Evolutionary conservation across 2,329 filamentous ascomycete genomes (phyloP), one percentile per base, ranked within the genome.

Genomic region (Microdochium bolleyi): DNA sequence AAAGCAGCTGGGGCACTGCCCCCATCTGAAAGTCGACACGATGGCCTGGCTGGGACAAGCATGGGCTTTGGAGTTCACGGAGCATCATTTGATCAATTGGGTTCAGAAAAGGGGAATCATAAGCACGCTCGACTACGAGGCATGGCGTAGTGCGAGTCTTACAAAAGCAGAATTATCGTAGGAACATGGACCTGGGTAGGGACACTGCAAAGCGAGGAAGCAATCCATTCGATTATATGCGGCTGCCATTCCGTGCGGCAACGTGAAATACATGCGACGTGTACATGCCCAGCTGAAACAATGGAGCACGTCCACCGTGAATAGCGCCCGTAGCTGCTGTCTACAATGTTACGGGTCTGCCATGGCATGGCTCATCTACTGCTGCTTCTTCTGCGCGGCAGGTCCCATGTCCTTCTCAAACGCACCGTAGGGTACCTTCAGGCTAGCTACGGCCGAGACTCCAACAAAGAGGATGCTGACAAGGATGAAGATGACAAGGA

Each of bases 381-480:
- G 79, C 70, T 85, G 79, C 75, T 90, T 95, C 82, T 92, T 95
- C 71, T 95, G 89, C 30, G 87, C 87, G 37, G 84, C 77, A n/a
- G 90, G 89, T 0, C 91, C 89, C 77, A 90, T 95, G 61, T 96
- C 92, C 77, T 96, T 96, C 67, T 95, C 92, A 67, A 97, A 99
- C 1, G 94, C 91, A 57, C 88, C 90, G 68, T 97, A 97, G 1
- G 89, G 88, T 27, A 97, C 89, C 68, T 96, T 79, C 19, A 99
- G 77, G 60, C 89, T 92, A 7, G 81, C 75, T 13, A 97, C 76
- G 14, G 88, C 91, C 55, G 71, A 82, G 52, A 97, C 73, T 14
- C 87, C 94, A 53, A 92, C 85, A 59, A 86, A 85, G 5, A 96
- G 74, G 59, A 97, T 92, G 25, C 82, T 73, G 55, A 95, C 71